phyloP scores from a whole-genome alignment of 2,329 filamentous ascomycete genomes.

The Aspergillus sp. region DNA sequence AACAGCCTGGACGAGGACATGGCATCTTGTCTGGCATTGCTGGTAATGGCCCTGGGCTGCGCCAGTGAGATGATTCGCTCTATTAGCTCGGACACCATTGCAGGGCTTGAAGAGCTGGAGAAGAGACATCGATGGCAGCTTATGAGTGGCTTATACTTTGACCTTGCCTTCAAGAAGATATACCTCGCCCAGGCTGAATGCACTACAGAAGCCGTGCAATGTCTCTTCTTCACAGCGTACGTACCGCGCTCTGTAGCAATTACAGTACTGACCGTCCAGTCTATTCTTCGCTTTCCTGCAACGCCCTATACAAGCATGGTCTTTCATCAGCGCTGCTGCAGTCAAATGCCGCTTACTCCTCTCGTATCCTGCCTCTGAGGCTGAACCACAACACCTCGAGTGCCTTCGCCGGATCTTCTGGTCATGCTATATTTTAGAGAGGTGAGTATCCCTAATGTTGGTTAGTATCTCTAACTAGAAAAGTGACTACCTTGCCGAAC shows the following conservation, averaged over 20 bases:
- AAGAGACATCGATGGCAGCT: slow-evolving; percentile 32
- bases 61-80: slow-evolving; percentile 42
- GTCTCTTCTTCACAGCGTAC: slow-evolving; percentile 53
- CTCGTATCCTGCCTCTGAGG: slow-evolving; percentile 42
- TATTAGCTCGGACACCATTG: neutral
- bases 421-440: slow-evolving; percentile 57
- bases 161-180: slow-evolving; percentile 48
- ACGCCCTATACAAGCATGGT: slow-evolving; percentile 54
- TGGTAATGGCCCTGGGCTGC: slow-evolving; percentile 52
- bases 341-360: slow-evolving; percentile 53
- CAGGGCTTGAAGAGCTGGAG: slow-evolving; percentile 30
- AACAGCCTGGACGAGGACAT: slow-evolving; percentile 41
- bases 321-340: slow-evolving; percentile 51
- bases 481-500: slow-evolving; percentile 55
- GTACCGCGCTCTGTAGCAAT: slow-evolving; percentile 13
- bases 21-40: slow-evolving; percentile 44
- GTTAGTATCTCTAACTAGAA: neutral
- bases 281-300: slow-evolving; percentile 54
- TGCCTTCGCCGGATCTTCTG: slow-evolving; percentile 55
- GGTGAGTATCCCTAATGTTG: slow-evolving; percentile 27
- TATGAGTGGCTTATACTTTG: slow-evolving; percentile 48
- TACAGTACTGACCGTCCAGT: slow-evolving; percentile 24
- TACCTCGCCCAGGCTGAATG: slow-evolving; percentile 50
- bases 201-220: slow-evolving; percentile 50
- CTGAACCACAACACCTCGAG: slow-evolving; percentile 45